Evolutionary conservation across 2,329 filamentous ascomycete genomes (phyloP).

Genomic region (Lecanicillium sp.): DNA sequence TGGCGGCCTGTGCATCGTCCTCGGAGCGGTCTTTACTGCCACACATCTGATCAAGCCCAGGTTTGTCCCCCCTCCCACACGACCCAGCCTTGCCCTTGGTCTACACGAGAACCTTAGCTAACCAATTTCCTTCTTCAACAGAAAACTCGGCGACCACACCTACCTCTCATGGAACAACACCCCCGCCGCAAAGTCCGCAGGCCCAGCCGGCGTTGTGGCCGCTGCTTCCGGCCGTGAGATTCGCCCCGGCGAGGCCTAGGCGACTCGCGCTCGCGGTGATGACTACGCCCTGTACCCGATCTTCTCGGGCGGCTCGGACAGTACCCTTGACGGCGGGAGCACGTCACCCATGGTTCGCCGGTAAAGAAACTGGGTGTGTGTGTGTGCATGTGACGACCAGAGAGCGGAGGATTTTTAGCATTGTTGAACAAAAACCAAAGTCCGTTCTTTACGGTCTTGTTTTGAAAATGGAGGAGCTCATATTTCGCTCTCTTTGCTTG

Average conservation of each 20-base stretch:
- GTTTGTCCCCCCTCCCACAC: slow-evolving; percentile 37
- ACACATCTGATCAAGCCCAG: slow-evolving; percentile 87
- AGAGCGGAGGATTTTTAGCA: too few relatives aligned
- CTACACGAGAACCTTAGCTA: too few relatives aligned
- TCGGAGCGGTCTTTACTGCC: slow-evolving; percentile 81
- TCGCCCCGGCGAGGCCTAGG: slow-evolving; percentile 35
- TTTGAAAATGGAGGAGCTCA: too few relatives aligned
- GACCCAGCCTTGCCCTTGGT: too few relatives aligned
- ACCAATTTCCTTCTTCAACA: too few relatives aligned
- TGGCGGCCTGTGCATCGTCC: slow-evolving; percentile 82
- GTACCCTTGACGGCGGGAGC: background rate
- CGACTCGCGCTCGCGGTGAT: slow-evolving; percentile 13
- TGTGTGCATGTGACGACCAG: too few relatives aligned
- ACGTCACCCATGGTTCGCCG: background rate
- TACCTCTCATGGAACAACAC: slow-evolving; percentile 90
- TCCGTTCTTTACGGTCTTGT: too few relatives aligned
- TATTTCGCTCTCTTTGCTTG: background rate
- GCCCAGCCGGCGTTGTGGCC: slow-evolving; percentile 35
- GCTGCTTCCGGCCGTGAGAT: slow-evolving; percentile 50
- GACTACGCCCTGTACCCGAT: too few relatives aligned
- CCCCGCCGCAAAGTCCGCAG: slow-evolving; percentile 33
- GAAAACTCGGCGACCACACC: slow-evolving; percentile 96
- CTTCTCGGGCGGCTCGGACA: background rate
- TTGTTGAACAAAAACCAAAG: too few relatives aligned
- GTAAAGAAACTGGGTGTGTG: too few relatives aligned